These are phyloP conservation scores for Podospora didyma DNA, from an alignment of 495 filamentous ascomycete species.

Conservation along the genomic window DNA sequence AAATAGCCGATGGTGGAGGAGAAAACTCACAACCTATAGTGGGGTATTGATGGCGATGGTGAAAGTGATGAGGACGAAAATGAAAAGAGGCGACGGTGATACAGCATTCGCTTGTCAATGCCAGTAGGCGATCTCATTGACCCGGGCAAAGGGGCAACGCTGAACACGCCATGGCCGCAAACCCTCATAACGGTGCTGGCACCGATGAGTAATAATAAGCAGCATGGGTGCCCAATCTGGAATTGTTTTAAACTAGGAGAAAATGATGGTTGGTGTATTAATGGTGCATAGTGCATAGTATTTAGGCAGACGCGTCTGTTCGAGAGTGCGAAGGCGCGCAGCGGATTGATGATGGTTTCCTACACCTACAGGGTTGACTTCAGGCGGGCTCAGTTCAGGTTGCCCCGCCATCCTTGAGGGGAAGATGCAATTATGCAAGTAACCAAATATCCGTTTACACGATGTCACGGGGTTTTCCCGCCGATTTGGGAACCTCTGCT, in stretches of 20 bases:
- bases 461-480: not conserved
- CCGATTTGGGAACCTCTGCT: too few species aligned
- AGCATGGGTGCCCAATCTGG: too few species aligned
- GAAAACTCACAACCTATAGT: not conserved
- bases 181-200: constrained; percentile 16
- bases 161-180: constrained; percentile 17
- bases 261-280: too few species aligned
- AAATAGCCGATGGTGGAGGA: not conserved
- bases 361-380: too few species aligned
- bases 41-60: not conserved
- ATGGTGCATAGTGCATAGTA: too few species aligned
- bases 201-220: not conserved
- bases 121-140: constrained; percentile 5
- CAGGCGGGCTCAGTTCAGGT: too few species aligned
- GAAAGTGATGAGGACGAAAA: constrained; percentile 1
- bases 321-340: not conserved
- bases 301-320: constrained; percentile 7
- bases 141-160: not conserved
- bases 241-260: too few species aligned
- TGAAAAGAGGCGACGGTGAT: constrained; percentile 4
- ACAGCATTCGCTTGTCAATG: not conserved
- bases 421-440: not conserved
- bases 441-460: not conserved
- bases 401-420: not conserved
- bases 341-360: not conserved